phyloP scores from a whole-genome alignment of 2,329 filamentous ascomycete species.

The Claviceps sp. region DNA sequence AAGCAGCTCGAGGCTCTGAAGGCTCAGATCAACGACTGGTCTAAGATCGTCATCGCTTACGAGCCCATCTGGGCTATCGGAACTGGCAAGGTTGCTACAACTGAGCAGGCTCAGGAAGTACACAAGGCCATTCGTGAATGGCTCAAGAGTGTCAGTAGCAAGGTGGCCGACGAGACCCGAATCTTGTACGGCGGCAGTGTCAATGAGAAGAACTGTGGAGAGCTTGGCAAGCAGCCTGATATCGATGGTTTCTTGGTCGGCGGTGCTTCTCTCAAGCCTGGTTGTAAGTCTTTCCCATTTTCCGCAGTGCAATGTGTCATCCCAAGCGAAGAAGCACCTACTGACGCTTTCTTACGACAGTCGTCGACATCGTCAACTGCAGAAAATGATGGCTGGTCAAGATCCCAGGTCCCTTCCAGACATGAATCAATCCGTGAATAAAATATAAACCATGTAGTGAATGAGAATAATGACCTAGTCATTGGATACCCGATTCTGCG shows the following conservation, averaged over 20 bases:
- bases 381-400: slow-evolving; percentile 27
- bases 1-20: slow-evolving; percentile 75
- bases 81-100: slow-evolving; percentile 85
- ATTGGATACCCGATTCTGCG: background rate
- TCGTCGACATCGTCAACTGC: slow-evolving; percentile 48
- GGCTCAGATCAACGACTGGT: slow-evolving; percentile 69
- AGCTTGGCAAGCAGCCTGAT: slow-evolving; percentile 81
- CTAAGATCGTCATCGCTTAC: slow-evolving; percentile 90
- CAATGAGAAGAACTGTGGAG: slow-evolving; percentile 94
- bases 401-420: background rate
- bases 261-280: slow-evolving; percentile 92
- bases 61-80: slow-evolving; percentile 97
- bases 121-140: slow-evolving; percentile 85
- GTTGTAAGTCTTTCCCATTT: slow-evolving; percentile 46
- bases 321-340: background rate
- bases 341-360: slow-evolving; percentile 15
- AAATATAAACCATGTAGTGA: background rate
- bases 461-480: background rate
- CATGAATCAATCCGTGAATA: background rate
- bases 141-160: slow-evolving; percentile 64
- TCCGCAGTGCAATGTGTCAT: background rate
- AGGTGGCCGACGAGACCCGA: slow-evolving; percentile 72
- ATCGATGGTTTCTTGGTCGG: slow-evolving; percentile 98
- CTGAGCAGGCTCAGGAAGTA: slow-evolving; percentile 83
- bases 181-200: slow-evolving; percentile 96